Percentiles rank a stretch among this genome's conserved stretches.
These are phyloP conservation scores for Carallia pectinifolia DNA, from an alignment of 345 rosid species.

Conservation along the genomic window DNA sequence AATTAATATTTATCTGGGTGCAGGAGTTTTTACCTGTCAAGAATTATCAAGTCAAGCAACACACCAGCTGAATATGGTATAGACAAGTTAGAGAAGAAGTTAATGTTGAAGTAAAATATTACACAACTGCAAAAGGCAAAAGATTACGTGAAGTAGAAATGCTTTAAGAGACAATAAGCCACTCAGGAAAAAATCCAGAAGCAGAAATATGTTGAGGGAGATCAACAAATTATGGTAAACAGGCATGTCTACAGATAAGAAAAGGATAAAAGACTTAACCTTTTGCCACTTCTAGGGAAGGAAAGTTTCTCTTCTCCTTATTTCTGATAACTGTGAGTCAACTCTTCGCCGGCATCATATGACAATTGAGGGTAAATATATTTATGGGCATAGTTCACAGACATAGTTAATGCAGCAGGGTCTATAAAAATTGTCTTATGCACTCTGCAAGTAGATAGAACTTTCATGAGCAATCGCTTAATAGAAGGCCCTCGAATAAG, in stretches of 20 bases:
- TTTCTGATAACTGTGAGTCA: constrained; percentile 73
- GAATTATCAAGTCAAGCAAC: not conserved
- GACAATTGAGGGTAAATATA: constrained; percentile 78
- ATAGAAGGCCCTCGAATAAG: not conserved
- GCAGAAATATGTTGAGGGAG: no score
- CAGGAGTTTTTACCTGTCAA: constrained; percentile 88
- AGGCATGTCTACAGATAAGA: not conserved
- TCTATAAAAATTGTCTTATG: not conserved
- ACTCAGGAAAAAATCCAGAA: no score
- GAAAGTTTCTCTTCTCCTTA: constrained; percentile 81
- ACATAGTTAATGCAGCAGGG: constrained; percentile 64
- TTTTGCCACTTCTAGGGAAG: constrained; percentile 75
- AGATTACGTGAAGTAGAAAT: no score
- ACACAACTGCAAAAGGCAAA: no score
- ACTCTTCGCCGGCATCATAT: constrained; percentile 92
- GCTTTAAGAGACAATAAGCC: no score
- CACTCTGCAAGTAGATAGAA: constrained; percentile 47
- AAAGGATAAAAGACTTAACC: constrained; percentile 29
- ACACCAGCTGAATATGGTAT: not conserved
- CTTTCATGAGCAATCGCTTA: not conserved
- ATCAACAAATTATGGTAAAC: no score
- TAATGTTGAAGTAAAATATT: no score
- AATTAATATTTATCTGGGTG: constrained; percentile 95
- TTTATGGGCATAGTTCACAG: constrained; percentile 69
- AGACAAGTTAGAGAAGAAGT: not conserved